phyloP scores from a whole-genome alignment of 73 alveolate genomes.

The Paramecium sonneborni region DNA sequence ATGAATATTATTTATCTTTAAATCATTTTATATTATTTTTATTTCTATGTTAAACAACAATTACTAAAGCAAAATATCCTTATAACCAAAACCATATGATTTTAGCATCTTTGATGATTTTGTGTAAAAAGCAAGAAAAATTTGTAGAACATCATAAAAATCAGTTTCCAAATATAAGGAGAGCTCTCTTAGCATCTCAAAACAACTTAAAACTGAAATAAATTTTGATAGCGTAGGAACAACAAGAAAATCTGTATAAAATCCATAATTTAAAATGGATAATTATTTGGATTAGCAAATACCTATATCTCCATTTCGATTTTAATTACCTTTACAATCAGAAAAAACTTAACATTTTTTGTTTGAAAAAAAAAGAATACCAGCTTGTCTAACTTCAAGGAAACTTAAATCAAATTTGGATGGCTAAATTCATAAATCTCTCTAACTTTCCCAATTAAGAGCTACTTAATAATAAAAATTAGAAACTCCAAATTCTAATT shows the following conservation, averaged over 20 bases:
- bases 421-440: background rate
- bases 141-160: background rate
- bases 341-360: background rate
- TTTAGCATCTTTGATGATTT: conserved; percentile 16
- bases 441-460: background rate
- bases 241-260: background rate
- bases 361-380: background rate
- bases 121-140: background rate
- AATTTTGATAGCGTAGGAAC: background rate
- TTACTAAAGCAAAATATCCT: conserved; percentile 10
- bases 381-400: background rate
- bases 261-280: background rate
- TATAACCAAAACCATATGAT: background rate
- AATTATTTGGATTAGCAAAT: background rate
- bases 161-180: background rate
- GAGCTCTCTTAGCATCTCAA: background rate
- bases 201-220: background rate
- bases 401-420: background rate
- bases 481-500: background rate
- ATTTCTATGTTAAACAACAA: background rate
- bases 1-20: background rate
- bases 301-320: background rate
- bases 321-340: background rate
- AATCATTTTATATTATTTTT: background rate
- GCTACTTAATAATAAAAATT: background rate